Conservation (phyloP, 192 early-diverging fungal genomes). For the Linnemannia schmuckeri region DNA sequence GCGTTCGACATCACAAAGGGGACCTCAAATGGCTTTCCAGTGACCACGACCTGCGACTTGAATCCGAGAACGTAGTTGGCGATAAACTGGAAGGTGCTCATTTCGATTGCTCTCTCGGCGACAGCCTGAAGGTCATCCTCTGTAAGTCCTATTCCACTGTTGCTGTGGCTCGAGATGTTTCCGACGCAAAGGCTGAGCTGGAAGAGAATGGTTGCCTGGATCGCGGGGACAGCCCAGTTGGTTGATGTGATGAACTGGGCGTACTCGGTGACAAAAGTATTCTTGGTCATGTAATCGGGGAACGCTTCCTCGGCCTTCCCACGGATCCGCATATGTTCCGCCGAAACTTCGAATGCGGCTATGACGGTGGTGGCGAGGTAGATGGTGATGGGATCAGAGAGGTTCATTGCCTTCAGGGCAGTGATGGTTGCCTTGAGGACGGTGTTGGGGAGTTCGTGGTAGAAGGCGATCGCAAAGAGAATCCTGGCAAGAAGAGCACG, state of each 20-base stretch:
- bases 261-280: constrained; percentile 52
- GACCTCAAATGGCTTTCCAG: constrained; percentile 35
- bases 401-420: constrained; percentile 48
- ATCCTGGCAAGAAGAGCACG: constrained; percentile 57
- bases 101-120: constrained; percentile 66
- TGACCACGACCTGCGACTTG: constrained; percentile 39
- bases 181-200: constrained; percentile 74
- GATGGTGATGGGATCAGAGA: constrained; percentile 55
- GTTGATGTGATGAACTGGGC: constrained; percentile 33
- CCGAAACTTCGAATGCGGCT: constrained; percentile 58
- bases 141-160: constrained; percentile 19
- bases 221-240: constrained; percentile 49
- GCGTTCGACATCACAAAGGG: constrained; percentile 36
- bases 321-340: constrained; percentile 46
- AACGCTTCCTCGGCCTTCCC: constrained; percentile 31
- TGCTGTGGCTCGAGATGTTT: constrained; percentile 59
- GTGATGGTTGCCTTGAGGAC: constrained; percentile 54
- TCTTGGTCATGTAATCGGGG: constrained; percentile 47
- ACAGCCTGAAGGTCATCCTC: constrained; percentile 61
- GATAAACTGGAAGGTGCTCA: constrained; percentile 74
- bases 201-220: constrained; percentile 60
- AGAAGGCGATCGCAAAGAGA: constrained; percentile 59
- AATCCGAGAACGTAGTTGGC: constrained; percentile 72
- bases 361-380: constrained; percentile 56
- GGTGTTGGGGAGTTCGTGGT: constrained; percentile 46